These are phyloP conservation scores for Ambrosia hybrid DNA, from an alignment of 140 eudicot species.

Conservation along the genomic window DNA sequence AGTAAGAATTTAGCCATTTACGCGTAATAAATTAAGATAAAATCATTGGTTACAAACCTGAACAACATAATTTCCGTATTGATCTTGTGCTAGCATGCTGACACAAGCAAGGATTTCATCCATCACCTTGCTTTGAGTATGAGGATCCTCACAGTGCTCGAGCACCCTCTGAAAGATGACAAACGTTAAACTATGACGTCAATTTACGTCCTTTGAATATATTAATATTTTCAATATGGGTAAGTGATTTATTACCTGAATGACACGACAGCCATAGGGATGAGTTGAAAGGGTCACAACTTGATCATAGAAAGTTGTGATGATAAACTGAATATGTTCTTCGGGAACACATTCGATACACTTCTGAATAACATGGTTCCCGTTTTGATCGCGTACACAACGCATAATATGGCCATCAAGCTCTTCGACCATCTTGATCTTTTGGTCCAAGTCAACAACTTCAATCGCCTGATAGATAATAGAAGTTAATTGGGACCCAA, in stretches of 20 bases:
- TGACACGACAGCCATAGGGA: conserved; percentile 98
- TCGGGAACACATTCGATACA: conserved; percentile 98
- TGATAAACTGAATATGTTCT: conserved; percentile 83
- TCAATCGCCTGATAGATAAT: conserved; percentile 68
- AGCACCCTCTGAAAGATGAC: conserved; percentile 58
- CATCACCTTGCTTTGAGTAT: conserved; percentile 73
- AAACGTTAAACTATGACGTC: neutral
- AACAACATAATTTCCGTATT: conserved; percentile 78
- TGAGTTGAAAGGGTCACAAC: conserved; percentile 96
- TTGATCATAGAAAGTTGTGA: conserved; percentile 81
- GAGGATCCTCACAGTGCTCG: conserved; percentile 61
- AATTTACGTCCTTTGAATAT: neutral
- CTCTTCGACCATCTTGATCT: conserved; percentile 92
- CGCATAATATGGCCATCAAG: conserved; percentile 96
- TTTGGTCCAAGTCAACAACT: conserved; percentile 97
- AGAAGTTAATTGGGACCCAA: neutral
- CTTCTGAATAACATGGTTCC: conserved; percentile 94
- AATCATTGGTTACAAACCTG: conserved; percentile 44
- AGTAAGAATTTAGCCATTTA: conserved; percentile 3
- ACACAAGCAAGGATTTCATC: conserved; percentile 75
- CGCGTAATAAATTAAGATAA: neutral
- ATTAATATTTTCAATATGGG: neutral
- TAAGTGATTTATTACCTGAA: conserved; percentile 47
- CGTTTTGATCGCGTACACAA: conserved; percentile 98
- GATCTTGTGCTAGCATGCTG: conserved; percentile 81